A percentile compares a stretch with the other conserved stretches of the same genome.
Evolutionary conservation across 2,329 filamentous ascomycete genomes (phyloP).

Genomic region (Xylaria sp.): DNA sequence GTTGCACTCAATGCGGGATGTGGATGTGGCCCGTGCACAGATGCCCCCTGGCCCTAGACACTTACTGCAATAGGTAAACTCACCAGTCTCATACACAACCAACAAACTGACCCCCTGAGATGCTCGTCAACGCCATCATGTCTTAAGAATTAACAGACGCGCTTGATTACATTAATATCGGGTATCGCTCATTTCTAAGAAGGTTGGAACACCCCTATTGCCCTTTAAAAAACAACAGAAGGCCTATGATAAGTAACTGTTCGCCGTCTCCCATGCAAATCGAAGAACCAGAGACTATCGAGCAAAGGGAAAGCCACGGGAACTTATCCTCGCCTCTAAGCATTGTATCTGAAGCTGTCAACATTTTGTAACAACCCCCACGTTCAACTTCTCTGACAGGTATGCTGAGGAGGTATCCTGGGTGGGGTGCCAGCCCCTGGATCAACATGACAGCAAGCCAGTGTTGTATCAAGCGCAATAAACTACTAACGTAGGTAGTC

Average conservation of each 20-base stretch:
- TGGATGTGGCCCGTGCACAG: constrained; percentile 32
- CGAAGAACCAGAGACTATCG: neutral
- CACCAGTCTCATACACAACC: neutral
- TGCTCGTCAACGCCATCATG: neutral
- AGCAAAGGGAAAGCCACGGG: neutral
- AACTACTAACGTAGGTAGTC: neutral
- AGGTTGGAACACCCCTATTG: neutral
- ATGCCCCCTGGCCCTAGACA: neutral
- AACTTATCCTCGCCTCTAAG: neutral
- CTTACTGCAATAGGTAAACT: too few relatives aligned
- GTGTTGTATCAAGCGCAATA: neutral
- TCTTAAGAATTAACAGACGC: neutral
- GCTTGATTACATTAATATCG: neutral
- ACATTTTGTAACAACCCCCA: neutral
- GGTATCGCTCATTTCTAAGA: neutral
- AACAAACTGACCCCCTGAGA: neutral
- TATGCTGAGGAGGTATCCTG: constrained; percentile 14
- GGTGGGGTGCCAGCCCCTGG: constrained; percentile 16
- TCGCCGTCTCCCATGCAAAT: neutral
- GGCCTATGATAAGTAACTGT: neutral
- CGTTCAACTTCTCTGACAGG: constrained; percentile 1
- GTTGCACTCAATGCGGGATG: constrained; percentile 12
- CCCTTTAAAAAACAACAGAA: neutral
- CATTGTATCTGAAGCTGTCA: neutral
- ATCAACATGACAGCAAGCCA: constrained; percentile 7